Percentiles rank a stretch among this genome's conserved stretches.
These are phyloP conservation scores for Ustilago shanxiensis DNA, from an alignment of 1,284 basidiomycete species.

Conservation along the genomic window DNA sequence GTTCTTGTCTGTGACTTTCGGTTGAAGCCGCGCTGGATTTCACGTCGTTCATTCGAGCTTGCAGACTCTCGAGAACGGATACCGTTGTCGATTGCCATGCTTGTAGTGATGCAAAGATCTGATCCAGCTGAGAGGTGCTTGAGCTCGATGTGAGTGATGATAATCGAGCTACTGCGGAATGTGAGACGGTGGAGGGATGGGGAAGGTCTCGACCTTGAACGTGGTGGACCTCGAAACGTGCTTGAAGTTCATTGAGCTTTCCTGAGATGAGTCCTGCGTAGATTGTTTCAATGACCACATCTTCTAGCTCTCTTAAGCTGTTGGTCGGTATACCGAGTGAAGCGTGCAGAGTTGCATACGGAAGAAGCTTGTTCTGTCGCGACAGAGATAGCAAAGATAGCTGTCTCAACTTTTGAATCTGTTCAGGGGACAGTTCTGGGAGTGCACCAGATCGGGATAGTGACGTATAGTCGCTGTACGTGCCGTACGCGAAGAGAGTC, in stretches of 20 bases:
- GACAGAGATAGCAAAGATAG: conserved; percentile 82
- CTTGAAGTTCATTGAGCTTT: conserved; percentile 89
- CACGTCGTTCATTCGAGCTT: conserved; percentile 26
- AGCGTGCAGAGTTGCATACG: conserved; percentile 36
- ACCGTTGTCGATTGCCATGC: conserved; percentile 30
- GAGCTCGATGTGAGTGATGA: conserved; percentile 6
- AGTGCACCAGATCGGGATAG: conserved; percentile 1
- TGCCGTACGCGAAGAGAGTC: conserved; percentile 88
- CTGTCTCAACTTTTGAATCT: conserved; percentile 88
- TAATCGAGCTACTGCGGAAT: conserved; percentile 2
- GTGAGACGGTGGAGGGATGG: conserved; percentile 6
- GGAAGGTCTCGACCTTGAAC: conserved; percentile 87
- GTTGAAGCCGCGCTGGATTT: conserved; percentile 12
- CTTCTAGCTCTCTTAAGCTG: conserved; percentile 81
- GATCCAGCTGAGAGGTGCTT: conserved; percentile 14
- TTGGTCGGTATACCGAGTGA: conserved; percentile 71
- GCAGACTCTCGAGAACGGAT: conserved; percentile 24
- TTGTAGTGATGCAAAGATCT: conserved; percentile 11
- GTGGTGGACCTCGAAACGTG: conserved; percentile 88
- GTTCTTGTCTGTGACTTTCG: conserved; percentile 15
- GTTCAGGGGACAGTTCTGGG: conserved; percentile 75
- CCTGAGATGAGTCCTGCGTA: conserved; percentile 89
- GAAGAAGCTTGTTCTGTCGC: conserved; percentile 25
- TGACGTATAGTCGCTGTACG: conserved; percentile 76
- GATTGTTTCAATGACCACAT: conserved; percentile 93